Conservation (phyloP, 306 rosid species). For the Quercus ilex region DNA sequence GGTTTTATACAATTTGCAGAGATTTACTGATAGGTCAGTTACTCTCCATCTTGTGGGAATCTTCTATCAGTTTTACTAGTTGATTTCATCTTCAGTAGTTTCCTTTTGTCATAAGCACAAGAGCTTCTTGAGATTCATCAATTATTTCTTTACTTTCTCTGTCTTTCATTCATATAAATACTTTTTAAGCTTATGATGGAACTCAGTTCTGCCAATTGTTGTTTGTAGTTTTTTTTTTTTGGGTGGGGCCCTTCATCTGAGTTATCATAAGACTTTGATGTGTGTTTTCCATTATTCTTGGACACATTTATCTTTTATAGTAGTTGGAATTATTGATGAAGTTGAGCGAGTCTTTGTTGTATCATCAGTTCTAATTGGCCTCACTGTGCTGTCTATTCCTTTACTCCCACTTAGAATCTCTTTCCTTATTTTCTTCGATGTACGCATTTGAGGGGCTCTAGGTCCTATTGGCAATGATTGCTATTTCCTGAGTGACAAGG, state of each 20-base stretch:
- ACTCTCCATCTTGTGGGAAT: conserved; percentile 7
- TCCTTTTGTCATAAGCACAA: not conserved
- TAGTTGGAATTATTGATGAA: not conserved
- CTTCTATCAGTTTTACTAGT: not conserved
- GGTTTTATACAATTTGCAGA: conserved; percentile 42
- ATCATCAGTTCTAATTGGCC: not conserved
- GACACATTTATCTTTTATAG: not conserved
- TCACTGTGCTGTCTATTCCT: not conserved
- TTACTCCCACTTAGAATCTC: not conserved
- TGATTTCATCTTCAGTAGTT: not conserved
- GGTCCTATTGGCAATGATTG: conserved; percentile 74
- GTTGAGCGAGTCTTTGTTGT: not conserved
- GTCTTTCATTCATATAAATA: not conserved
- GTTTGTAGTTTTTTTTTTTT: not conserved
- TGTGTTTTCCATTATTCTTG: not conserved
- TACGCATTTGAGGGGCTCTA: conserved; percentile 63
- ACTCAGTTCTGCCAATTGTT: not conserved
- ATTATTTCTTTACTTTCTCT: not conserved
- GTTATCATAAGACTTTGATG: not conserved
- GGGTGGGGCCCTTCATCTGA: not conserved
- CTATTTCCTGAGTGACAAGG: conserved; percentile 76
- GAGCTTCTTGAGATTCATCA: not conserved
- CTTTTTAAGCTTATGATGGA: conserved; percentile 10
- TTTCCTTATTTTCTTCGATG: conserved; percentile 10
- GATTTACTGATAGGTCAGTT: conserved; percentile 33